A percentile compares a stretch with the other conserved stretches of the same genome.
Conservation (phyloP, 1,139 yeast species). For the Candida pseudocylindracea region DNA sequence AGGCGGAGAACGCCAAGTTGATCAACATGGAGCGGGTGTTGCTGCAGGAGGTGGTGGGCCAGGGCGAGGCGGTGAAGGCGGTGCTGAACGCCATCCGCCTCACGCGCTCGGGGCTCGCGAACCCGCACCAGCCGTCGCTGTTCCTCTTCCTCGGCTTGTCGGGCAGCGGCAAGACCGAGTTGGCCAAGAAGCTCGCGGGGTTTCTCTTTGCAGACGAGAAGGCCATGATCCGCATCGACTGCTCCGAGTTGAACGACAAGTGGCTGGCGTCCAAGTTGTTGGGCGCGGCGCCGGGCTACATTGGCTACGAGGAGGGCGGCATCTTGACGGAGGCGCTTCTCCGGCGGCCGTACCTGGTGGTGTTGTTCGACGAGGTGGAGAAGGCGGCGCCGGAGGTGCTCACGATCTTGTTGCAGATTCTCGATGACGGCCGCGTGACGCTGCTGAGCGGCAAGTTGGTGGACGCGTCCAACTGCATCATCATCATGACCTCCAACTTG, state of each 20-base stretch:
- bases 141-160: slow-evolving; percentile 88
- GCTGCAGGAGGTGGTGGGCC: slow-evolving; percentile 78
- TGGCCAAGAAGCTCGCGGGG: slow-evolving; percentile 91
- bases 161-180: slow-evolving; percentile 96
- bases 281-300: slow-evolving; percentile 97
- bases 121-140: slow-evolving; percentile 92
- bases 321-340: slow-evolving; percentile 78
- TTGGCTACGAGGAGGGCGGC: slow-evolving; percentile 97
- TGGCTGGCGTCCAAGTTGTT: slow-evolving; percentile 86
- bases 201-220: slow-evolving; percentile 88
- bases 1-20: slow-evolving; percentile 83
- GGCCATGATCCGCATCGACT: slow-evolving; percentile 93
- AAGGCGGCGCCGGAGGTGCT: slow-evolving; percentile 98
- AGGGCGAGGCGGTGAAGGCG: slow-evolving; percentile 86
- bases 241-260: slow-evolving; percentile 89
- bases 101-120: slow-evolving; percentile 86
- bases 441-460: slow-evolving; percentile 87
- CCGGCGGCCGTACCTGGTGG: slow-evolving; percentile 85
- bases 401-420: slow-evolving; percentile 71
- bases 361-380: slow-evolving; percentile 89
- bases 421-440: slow-evolving; percentile 93
- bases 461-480: slow-evolving; percentile 77
- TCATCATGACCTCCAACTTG: slow-evolving; percentile 91
- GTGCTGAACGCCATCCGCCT: slow-evolving; percentile 88
- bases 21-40: slow-evolving; percentile 86